These are phyloP conservation scores for Fusarium sp. DNA, from an alignment of 2,329 filamentous ascomycete species.

Conservation along the genomic window DNA sequence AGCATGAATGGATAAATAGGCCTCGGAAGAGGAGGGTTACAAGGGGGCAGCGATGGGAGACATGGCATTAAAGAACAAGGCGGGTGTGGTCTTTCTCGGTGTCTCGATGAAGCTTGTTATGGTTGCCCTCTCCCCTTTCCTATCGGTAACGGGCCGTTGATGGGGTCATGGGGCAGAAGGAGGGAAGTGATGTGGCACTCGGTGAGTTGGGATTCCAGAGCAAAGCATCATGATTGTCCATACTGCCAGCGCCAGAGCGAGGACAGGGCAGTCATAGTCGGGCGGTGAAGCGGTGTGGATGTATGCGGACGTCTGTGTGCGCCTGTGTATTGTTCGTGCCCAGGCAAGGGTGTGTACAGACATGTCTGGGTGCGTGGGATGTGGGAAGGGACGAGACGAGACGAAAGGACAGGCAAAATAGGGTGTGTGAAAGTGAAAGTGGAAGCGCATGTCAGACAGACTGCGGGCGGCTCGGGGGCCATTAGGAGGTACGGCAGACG, in stretches of 20 bases:
- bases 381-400: constrained; percentile 24
- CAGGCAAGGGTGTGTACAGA: constrained; percentile 38
- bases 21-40: constrained; percentile 22
- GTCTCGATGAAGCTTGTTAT: constrained; percentile 26
- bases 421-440: constrained; percentile 17
- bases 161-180: constrained; percentile 44
- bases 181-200: constrained; percentile 46
- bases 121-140: constrained; percentile 27
- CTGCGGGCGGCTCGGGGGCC: constrained; percentile 37
- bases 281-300: constrained; percentile 45
- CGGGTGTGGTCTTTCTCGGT: constrained; percentile 35
- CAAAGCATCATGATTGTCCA: constrained; percentile 39
- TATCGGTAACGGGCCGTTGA: constrained; percentile 35
- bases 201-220: constrained; percentile 40
- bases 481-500: constrained; percentile 44
- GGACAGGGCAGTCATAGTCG: constrained; percentile 30
- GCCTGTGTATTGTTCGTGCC: constrained; percentile 37
- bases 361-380: constrained; percentile 32
- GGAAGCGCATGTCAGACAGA: constrained; percentile 36
- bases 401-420: constrained; percentile 16
- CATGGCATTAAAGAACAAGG: constrained; percentile 31
- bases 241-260: constrained; percentile 29
- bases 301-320: constrained; percentile 36
- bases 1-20: constrained; percentile 29
- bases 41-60: constrained; percentile 27